Conservation (phyloP, 169 alveolate genomes). For the Plasmodium knowlesi region DNA sequence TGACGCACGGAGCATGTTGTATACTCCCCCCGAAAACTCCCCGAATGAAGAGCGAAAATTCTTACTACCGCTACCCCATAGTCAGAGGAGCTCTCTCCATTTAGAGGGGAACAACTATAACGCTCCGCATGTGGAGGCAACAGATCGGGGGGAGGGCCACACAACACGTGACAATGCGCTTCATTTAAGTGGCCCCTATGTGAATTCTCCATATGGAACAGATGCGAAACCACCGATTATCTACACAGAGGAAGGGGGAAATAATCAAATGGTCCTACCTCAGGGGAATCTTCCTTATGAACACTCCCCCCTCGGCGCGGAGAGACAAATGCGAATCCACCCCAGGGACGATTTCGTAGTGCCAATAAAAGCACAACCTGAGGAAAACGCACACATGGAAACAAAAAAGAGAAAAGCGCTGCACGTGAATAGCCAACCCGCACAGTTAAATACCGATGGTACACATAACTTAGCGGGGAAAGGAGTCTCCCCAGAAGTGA, state of each 20-base stretch:
- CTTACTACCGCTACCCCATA: not conserved
- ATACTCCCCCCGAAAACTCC: not conserved
- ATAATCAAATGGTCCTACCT: not conserved
- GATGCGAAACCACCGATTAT: not conserved
- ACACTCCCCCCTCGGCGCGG: not conserved
- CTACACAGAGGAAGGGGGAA: not conserved
- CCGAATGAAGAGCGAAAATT: not conserved
- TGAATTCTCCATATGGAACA: not conserved
- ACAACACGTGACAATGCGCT: not conserved
- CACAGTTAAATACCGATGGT: not conserved
- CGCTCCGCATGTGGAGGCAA: not conserved
- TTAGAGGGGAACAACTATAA: not conserved
- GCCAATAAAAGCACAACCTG: not conserved
- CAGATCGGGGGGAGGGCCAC: not conserved
- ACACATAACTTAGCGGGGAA: not conserved
- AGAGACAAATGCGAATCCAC: not conserved
- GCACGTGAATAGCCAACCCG: not conserved
- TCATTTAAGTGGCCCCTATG: not conserved
- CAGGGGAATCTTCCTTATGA: not conserved
- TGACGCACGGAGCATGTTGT: not conserved
- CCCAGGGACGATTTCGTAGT: not conserved
- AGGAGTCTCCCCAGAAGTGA: not conserved
- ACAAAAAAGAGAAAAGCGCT: slow-evolving; percentile 6
- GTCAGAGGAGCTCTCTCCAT: not conserved
- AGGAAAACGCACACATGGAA: not conserved